phyloP scores from a whole-genome alignment of 805 yeast species.

The Nakazawaea anatomiae region DNA sequence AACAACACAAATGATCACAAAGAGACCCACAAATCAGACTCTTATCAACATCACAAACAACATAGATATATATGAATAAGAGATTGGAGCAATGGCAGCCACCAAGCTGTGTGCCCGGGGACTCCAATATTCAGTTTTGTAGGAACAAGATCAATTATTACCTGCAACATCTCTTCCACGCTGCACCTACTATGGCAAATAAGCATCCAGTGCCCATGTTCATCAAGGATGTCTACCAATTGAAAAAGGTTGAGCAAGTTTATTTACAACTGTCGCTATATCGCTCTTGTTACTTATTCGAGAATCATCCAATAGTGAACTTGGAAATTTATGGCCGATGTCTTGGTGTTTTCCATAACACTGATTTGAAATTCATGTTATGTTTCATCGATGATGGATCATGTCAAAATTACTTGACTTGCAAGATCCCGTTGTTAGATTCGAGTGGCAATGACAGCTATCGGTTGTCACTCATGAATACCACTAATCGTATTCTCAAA shows the following conservation, averaged over 20 bases:
- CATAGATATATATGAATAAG: neutral
- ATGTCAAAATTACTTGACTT: conserved; percentile 2
- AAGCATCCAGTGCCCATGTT: neutral
- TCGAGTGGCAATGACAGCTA: too few species aligned
- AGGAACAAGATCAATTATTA: neutral
- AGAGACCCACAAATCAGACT: neutral
- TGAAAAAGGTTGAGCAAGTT: conserved; percentile 1
- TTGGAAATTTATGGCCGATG: conserved; percentile 5
- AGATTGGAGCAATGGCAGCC: neutral
- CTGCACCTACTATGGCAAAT: neutral
- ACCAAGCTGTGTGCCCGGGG: neutral
- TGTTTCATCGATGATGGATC: conserved; percentile 8
- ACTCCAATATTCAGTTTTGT: neutral
- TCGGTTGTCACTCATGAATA: neutral
- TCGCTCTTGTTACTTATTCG: neutral
- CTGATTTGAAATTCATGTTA: neutral
- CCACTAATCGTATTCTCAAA: neutral
- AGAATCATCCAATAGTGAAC: conserved; percentile 3
- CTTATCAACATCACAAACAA: neutral
- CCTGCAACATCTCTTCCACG: conserved; percentile 2
- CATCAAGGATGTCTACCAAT: neutral
- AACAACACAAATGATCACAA: neutral
- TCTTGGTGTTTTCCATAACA: neutral
- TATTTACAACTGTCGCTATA: neutral
- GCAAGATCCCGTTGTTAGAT: neutral